Evolutionary conservation across 305 asterid species (phyloP).

Genomic region (Fraxinus baroniana): DNA sequence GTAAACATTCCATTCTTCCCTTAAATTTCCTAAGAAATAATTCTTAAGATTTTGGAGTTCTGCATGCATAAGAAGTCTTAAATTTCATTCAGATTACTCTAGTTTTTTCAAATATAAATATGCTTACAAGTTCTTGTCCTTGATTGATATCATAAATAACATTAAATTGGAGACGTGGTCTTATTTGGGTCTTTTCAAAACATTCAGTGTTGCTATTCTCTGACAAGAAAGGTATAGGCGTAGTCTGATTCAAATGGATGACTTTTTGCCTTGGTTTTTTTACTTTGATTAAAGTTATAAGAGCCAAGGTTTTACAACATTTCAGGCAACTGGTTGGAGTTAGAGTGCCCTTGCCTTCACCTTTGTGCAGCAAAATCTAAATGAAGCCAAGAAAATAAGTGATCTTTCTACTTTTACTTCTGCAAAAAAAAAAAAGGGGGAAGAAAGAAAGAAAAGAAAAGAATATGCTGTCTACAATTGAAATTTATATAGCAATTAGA

Average conservation of each 20-base stretch:
- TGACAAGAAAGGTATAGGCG: not conserved
- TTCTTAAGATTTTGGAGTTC: not conserved
- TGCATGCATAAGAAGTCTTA: not conserved
- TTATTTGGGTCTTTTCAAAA: not conserved
- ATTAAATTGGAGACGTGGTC: not conserved
- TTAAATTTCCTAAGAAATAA: not conserved
- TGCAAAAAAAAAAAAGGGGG: not conserved
- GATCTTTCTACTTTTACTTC: not conserved
- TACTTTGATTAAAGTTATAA: not conserved
- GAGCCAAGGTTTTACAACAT: not conserved
- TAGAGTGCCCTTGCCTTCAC: not conserved
- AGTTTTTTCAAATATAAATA: not conserved
- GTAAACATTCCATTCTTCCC: conserved; percentile 38
- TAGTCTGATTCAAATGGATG: not conserved
- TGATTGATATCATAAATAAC: not conserved
- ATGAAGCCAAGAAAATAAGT: not conserved
- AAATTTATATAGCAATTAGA: not conserved
- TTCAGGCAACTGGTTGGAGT: not conserved
- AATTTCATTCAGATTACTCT: not conserved
- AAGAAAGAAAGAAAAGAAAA: not conserved
- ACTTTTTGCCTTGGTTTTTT: not conserved
- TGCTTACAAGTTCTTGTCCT: not conserved
- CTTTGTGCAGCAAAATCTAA: not conserved
- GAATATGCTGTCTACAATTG: not conserved
- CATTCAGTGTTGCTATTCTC: not conserved